A percentile compares a stretch with the other conserved stretches of the same genome.
phyloP scores from a whole-genome alignment of 1,284 basidiomycete genomes.

The Paramarasmius palmivorus region DNA sequence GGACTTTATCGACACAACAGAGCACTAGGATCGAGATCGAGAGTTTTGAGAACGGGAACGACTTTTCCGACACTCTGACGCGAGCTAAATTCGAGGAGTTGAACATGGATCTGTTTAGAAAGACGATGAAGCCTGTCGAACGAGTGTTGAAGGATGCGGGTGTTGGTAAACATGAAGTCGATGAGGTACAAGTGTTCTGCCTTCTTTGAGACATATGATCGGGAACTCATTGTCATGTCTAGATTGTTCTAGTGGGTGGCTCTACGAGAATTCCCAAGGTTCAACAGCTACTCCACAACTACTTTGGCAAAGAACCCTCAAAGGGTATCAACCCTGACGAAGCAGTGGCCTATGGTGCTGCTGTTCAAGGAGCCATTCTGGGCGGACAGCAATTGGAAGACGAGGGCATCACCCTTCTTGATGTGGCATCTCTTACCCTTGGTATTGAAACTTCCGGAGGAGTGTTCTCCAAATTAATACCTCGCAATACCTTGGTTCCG shows the following conservation, averaged over 20 bases:
- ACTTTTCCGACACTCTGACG: constrained; percentile 74
- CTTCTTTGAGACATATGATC: background rate
- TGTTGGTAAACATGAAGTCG: constrained; percentile 63
- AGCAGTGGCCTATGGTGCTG: constrained; percentile 92
- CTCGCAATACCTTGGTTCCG: constrained; percentile 85
- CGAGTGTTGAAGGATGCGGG: constrained; percentile 73
- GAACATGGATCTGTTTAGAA: constrained; percentile 70
- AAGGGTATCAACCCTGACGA: constrained; percentile 91
- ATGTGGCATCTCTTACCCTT: constrained; percentile 83
- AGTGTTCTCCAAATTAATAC: constrained; percentile 83
- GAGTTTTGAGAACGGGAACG: constrained; percentile 71
- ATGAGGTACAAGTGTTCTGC: constrained; percentile 50
- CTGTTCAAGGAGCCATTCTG: constrained; percentile 87
- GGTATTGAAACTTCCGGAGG: constrained; percentile 90
- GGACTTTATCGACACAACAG: constrained; percentile 68
- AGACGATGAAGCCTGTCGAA: constrained; percentile 74
- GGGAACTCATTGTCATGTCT: background rate
- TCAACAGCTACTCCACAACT: constrained; percentile 83
- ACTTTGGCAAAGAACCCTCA: constrained; percentile 84
- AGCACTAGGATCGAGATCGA: constrained; percentile 77
- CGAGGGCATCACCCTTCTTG: constrained; percentile 65
- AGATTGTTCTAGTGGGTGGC: constrained; percentile 88
- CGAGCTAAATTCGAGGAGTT: constrained; percentile 78
- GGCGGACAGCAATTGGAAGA: constrained; percentile 68
- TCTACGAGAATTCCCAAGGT: constrained; percentile 91